A percentile compares a stretch with the other conserved stretches of the same genome.
Conservation (phyloP, 768 basidiomycete species). For the Auriscalpium orientale region DNA sequence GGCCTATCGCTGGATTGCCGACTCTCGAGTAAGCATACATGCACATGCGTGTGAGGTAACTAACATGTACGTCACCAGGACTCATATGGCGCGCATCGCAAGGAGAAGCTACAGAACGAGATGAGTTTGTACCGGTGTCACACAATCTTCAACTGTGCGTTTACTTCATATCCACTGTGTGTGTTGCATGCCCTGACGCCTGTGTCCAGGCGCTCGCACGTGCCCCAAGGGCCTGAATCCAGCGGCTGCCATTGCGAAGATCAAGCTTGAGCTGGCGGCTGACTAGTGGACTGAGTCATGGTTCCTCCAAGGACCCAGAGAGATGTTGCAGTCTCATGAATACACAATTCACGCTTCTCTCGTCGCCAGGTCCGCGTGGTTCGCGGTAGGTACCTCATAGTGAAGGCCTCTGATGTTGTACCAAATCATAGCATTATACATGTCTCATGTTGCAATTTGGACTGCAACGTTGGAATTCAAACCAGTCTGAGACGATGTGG, state of each 20-base stretch:
- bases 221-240: constrained; percentile 97
- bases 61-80: constrained; percentile 41
- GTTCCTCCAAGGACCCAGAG: neutral
- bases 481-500: no score
- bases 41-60: neutral
- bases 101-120: constrained; percentile 91
- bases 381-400: no score
- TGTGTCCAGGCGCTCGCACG: constrained; percentile 66
- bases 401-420: no score
- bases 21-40: constrained; percentile 64
- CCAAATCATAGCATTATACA: no score
- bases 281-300: constrained; percentile 35
- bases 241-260: constrained; percentile 84
- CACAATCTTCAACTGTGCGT: constrained; percentile 91
- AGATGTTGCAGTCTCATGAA: no score
- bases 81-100: constrained; percentile 66
- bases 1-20: constrained; percentile 97
- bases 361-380: no score
- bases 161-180: constrained; percentile 17
- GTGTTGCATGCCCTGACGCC: neutral
- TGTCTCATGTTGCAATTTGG: no score
- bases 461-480: no score
- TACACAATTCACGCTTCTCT: no score
- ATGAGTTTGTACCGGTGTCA: constrained; percentile 97
- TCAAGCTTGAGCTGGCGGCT: constrained; percentile 83